Percentiles rank a stretch among this genome's conserved stretches.
These are phyloP conservation scores for Ogataea minuta DNA, from an alignment of 805 yeast species.

Conservation along the genomic window DNA sequence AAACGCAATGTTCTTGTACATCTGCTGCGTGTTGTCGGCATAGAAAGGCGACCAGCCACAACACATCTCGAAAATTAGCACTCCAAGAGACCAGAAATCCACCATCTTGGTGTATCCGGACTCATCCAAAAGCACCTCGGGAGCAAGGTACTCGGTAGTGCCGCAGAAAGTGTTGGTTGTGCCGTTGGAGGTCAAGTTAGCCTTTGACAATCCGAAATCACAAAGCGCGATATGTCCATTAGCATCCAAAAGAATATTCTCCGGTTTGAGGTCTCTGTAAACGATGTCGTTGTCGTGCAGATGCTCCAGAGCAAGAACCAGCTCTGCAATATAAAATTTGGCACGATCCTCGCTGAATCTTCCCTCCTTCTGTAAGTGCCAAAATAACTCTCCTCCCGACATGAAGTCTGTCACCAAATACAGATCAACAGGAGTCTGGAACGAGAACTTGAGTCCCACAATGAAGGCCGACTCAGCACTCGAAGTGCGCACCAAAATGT, in stretches of 20 bases:
- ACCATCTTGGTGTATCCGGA: slow-evolving; percentile 98
- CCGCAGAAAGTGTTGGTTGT: slow-evolving; percentile 98
- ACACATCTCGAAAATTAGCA: slow-evolving; percentile 96
- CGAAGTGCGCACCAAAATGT: slow-evolving; percentile 89
- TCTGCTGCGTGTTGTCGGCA: slow-evolving; percentile 96
- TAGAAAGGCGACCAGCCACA: slow-evolving; percentile 99
- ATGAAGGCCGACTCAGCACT: slow-evolving; percentile 78
- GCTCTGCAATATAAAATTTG: slow-evolving; percentile 94
- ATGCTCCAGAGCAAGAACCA: slow-evolving; percentile 89
- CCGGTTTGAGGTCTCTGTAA: slow-evolving; percentile 93
- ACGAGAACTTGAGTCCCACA: slow-evolving; percentile 92
- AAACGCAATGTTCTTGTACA: slow-evolving; percentile 98
- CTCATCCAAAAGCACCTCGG: slow-evolving; percentile 93
- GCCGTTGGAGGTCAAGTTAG: slow-evolving; percentile 78
- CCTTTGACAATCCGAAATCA: slow-evolving; percentile 95
- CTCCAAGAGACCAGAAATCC: slow-evolving; percentile 98
- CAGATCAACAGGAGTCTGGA: slow-evolving; percentile 91
- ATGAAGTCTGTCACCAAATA: slow-evolving; percentile 95
- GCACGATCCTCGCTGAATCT: slow-evolving; percentile 92
- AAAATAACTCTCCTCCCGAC: slow-evolving; percentile 90
- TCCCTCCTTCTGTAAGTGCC: slow-evolving; percentile 89
- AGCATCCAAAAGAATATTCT: no score
- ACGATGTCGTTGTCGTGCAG: slow-evolving; percentile 94
- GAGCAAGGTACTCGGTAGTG: slow-evolving; percentile 96
- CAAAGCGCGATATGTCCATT: no score